These are phyloP conservation scores for Collybia sp. DNA, from an alignment of 768 basidiomycete genomes.

Conservation along the genomic window DNA sequence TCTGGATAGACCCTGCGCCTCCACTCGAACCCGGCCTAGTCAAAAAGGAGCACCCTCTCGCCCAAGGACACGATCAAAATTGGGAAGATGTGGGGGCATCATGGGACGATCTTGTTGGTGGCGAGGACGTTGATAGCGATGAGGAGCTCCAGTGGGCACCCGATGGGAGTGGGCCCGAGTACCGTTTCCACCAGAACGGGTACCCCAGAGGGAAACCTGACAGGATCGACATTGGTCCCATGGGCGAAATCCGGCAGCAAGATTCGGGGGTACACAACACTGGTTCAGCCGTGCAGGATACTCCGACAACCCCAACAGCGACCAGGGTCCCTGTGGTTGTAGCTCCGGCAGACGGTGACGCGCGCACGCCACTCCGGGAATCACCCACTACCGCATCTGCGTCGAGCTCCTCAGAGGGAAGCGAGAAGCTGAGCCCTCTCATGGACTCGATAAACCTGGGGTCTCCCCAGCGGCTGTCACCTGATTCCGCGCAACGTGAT, in stretches of 20 bases:
- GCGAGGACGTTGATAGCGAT: constrained; percentile 18
- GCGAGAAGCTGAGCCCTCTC: constrained; percentile 29
- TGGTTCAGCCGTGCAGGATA: neutral
- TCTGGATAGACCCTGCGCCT: constrained; percentile 64
- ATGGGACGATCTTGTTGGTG: constrained; percentile 45
- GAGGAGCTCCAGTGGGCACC: constrained; percentile 52
- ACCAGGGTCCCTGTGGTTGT: no score
- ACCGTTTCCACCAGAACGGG: constrained; percentile 11
- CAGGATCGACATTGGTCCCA: constrained; percentile 31
- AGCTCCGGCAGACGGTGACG: constrained; percentile 6
- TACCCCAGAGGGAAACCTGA: constrained; percentile 9
- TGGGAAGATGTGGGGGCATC: constrained; percentile 52
- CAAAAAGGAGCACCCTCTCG: constrained; percentile 34
- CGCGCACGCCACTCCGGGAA: constrained; percentile 11
- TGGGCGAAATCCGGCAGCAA: constrained; percentile 26
- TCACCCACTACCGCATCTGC: constrained; percentile 27
- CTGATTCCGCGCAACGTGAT: neutral
- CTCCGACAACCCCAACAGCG: no score
- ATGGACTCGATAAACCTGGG: constrained; percentile 23
- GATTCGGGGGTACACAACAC: constrained; percentile 6
- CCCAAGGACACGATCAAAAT: constrained; percentile 24
- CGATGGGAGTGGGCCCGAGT: constrained; percentile 31
- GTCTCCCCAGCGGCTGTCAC: constrained; percentile 1
- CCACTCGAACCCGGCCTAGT: constrained; percentile 48
- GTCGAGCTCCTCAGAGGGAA: constrained; percentile 43